Evolutionary conservation across 139 green algal species (phyloP), one percentile per base, ranked within the genome.

Genomic region (Penium margaritaceum): DNA sequence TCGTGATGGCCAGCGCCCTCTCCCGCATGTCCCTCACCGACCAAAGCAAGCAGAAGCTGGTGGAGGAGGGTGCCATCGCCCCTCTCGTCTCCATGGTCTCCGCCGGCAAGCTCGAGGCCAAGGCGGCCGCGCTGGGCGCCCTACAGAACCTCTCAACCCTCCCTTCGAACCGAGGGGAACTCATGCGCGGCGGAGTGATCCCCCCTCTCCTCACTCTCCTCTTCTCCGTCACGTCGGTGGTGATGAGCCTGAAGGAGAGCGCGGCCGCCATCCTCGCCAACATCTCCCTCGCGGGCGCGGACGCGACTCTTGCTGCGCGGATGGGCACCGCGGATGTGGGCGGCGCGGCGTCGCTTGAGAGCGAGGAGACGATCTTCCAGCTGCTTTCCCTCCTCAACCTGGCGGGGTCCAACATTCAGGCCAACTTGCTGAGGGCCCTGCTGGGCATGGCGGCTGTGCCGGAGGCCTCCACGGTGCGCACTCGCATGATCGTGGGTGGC

Each of bases 181-280:
- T 76, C 4, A 76, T 76, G n/a, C 15, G 27, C 51, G 68, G 51
- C 30, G 68, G 68, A 0, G 60, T 76, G 12, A 33, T 76, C 15
- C 68, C 68, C n/a, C 68, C 68, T 24, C 68, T 76, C 27, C 46
- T 76, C 15, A 41, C 63, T 19, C 51, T 76, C 51, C 33, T 76
- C 27, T 76, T 76, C 33, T 76, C 68, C 1, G 68, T 76, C n/a
- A 76, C 68, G 39, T 76, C 68, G n/a, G 68, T 76, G 37, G 68
- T 76, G 46, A 69, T 70, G 46, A 60, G 24, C 30, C 33, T 76
- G 15, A 76, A 76, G 41, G 68, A 76, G 68, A 51, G 68, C 1
- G 68, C 68, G 14, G 68, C 68, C 1, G 68, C 68, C 4, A 70
- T 44, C 19, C 68, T 76, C 14, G 68, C 68, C 36, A 76, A 76